Evolutionary conservation across 306 rosid genomes (phyloP).

Genomic region (Hippophae gyantsensis): DNA sequence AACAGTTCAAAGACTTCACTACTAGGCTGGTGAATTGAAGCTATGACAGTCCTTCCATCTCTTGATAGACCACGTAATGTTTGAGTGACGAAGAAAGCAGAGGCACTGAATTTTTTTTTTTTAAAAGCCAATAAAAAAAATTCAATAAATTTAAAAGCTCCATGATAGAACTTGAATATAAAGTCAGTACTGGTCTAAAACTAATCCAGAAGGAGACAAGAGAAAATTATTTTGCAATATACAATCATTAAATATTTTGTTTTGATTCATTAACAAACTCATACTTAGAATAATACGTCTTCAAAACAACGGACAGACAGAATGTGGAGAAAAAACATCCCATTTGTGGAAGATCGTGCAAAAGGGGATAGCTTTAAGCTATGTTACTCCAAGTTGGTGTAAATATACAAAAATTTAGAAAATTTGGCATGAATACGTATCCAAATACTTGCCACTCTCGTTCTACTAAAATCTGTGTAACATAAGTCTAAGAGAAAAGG

Average conservation of each 20-base stretch:
- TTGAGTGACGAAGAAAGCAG: slow-evolving; percentile 94
- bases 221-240: neutral
- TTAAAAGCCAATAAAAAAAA: neutral
- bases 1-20: slow-evolving; percentile 96
- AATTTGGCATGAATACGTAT: too few relatives aligned
- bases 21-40: slow-evolving; percentile 96
- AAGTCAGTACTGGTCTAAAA: neutral
- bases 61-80: slow-evolving; percentile 77
- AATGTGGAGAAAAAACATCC: neutral
- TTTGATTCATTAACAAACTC: neutral
- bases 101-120: slow-evolving; percentile 49
- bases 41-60: slow-evolving; percentile 90
- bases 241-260: neutral
- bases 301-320: neutral
- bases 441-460: too few relatives aligned
- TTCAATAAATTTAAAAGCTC: slow-evolving; percentile 5
- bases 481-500: neutral
- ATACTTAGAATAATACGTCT: neutral
- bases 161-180: neutral
- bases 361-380: too few relatives aligned
- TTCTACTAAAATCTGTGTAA: neutral
- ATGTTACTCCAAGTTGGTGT: too few relatives aligned
- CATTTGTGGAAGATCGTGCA: neutral
- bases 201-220: neutral
- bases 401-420: too few relatives aligned